These are phyloP conservation scores for Ogataea zsoltii DNA, from an alignment of 805 yeast genomes.

Conservation along the genomic window DNA sequence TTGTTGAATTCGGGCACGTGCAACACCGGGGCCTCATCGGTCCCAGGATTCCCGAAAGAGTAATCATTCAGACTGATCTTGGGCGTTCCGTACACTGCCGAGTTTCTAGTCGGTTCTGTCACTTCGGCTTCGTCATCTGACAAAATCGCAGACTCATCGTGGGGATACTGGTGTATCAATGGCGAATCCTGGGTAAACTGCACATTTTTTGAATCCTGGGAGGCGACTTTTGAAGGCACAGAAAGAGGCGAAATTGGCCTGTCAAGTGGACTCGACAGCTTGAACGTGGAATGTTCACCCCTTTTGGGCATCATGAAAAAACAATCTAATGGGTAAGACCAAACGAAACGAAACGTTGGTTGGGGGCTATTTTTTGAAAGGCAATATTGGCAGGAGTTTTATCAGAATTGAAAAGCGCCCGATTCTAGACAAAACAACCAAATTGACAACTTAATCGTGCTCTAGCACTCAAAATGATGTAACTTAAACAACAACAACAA, in stretches of 20 bases:
- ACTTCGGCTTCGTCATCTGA: constrained; percentile 21
- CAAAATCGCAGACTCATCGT: constrained; percentile 20
- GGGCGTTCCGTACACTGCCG: background rate
- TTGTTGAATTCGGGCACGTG: constrained; percentile 60
- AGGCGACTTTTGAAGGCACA: constrained; percentile 2
- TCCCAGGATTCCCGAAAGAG: constrained; percentile 1
- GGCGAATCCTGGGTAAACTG: constrained; percentile 24
- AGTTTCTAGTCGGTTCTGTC: background rate
- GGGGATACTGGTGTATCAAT: constrained; percentile 16
- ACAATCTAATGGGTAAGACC: too few relatives aligned
- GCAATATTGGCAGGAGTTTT: too few relatives aligned
- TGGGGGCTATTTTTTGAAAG: too few relatives aligned
- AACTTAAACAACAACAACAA: too few relatives aligned
- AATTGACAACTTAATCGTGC: too few relatives aligned
- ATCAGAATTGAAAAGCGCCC: too few relatives aligned
- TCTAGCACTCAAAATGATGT: too few relatives aligned
- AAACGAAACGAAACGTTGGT: too few relatives aligned
- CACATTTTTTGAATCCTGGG: constrained; percentile 15
- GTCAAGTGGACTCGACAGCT: constrained; percentile 3
- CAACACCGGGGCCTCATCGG: background rate
- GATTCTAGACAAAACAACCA: too few relatives aligned
- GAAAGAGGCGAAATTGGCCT: constrained; percentile 23
- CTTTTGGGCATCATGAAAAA: background rate
- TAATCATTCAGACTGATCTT: constrained; percentile 11
- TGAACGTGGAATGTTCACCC: background rate